Evolutionary conservation across 106 monocot genomes (phyloP), one percentile per base, ranked within the genome.

Genomic region (Phalaenopsis equestris): DNA sequence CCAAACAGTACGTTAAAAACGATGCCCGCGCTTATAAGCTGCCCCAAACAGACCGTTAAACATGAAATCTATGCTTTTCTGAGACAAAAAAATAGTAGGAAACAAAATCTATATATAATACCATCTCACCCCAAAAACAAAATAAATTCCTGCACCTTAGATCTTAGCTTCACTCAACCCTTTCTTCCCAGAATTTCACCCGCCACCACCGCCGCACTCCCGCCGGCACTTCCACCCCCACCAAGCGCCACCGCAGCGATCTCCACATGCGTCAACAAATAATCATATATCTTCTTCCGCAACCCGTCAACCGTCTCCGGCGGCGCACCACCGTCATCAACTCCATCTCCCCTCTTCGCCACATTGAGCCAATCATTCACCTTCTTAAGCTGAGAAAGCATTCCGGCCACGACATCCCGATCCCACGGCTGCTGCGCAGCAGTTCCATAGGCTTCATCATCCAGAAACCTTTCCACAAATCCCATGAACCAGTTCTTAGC

Each of bases 201-300:
- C 3, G 52, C 72, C 8, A 15, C 12, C 24, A 30, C 24, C 12
- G 38, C 14, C 0, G 70, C 37, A 8, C 19, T 65, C 38, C 72
- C 72, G 1, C 3, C 24, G 24, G 70, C 19, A 72, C 36, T 68
- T 4, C 79, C 77, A 1, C 65, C 81, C 38, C 90, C 79, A 8
- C 93, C 84, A 3, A 96, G 84, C 2, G 93, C 93, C 41, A 89
- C 91, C 2, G 91, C 93, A 23, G 93, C 93, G 16, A 89, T 92
- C 78, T 96, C 96, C 37, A 96, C 96, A 76, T 96, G 90, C 0
- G 87, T 77, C 18, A 96, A 84, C 21, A 96, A 86, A 82, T 96
- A 96, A 48, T 92, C 93, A 48, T 96, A 96, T 47, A 96, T 96
- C 80, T 96, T 96, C 86, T 93, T 96, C 84, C 91, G 87, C 55